Percentiles rank a stretch among this genome's conserved stretches.
These are phyloP conservation scores for Kalmanozyma brasiliensis DNA, from an alignment of 1,284 basidiomycete species.

Conservation along the genomic window DNA sequence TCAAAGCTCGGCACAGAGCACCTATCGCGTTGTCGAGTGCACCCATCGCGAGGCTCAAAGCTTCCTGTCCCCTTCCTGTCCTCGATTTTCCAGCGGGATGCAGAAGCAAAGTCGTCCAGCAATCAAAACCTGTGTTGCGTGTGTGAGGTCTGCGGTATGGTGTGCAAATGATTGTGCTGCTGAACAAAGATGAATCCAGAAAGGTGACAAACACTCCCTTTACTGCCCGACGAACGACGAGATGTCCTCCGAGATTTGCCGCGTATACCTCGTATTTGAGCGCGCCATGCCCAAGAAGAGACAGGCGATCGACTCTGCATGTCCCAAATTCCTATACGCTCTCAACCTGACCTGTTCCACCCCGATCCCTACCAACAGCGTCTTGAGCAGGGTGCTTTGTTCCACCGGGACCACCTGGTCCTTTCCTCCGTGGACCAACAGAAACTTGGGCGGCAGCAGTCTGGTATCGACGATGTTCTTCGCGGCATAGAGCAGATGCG, in stretches of 20 bases:
- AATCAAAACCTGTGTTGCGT: conserved; percentile 5
- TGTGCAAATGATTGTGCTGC: neutral
- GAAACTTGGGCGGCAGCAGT: conserved; percentile 66
- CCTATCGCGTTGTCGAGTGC: too few relatives aligned
- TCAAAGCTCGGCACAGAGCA: too few relatives aligned
- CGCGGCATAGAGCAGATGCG: conserved; percentile 69
- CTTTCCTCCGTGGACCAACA: conserved; percentile 69
- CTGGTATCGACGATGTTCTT: conserved; percentile 67
- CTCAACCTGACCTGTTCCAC: conserved; percentile 65
- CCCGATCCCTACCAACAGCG: conserved; percentile 69
- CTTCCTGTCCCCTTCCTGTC: too few relatives aligned
- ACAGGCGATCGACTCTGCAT: conserved; percentile 66
- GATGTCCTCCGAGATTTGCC: conserved; percentile 62
- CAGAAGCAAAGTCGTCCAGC: neutral
- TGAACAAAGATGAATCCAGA: neutral
- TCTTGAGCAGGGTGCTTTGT: conserved; percentile 68
- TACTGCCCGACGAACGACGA: conserved; percentile 48
- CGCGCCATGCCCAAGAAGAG: conserved; percentile 62
- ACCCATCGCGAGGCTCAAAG: too few relatives aligned
- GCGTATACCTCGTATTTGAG: conserved; percentile 65
- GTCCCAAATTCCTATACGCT: conserved; percentile 67
- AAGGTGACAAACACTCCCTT: neutral
- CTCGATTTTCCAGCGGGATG: too few relatives aligned
- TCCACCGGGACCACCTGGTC: conserved; percentile 67
- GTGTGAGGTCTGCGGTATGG: neutral